Conservation (phyloP, 805 yeast genomes). For the Ogataea pilisensis region DNA sequence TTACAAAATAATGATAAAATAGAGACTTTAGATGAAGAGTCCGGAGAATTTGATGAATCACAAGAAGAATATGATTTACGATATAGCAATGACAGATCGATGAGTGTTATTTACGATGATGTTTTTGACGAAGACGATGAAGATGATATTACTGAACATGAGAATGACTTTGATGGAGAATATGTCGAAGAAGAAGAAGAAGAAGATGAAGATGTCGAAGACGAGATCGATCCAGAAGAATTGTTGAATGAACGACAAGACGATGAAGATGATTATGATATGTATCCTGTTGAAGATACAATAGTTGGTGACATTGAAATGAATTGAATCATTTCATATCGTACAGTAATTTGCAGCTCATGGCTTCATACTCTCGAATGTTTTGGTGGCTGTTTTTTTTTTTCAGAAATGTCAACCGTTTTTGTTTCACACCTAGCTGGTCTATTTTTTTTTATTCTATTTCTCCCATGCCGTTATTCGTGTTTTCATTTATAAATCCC, state of each 20-base stretch:
- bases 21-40: slow-evolving; percentile 30
- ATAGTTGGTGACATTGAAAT: slow-evolving; percentile 39
- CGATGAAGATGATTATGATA: slow-evolving; percentile 11
- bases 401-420: too few species aligned
- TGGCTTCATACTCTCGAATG: too few species aligned
- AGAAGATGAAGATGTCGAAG: slow-evolving; percentile 12
- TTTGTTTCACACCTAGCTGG: neutral
- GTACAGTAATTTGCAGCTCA: too few species aligned
- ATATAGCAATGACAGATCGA: slow-evolving; percentile 20
- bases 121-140: slow-evolving; percentile 37
- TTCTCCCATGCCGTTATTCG: too few species aligned
- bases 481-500: too few species aligned
- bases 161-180: slow-evolving; percentile 34
- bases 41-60: slow-evolving; percentile 26
- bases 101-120: slow-evolving; percentile 28
- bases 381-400: neutral
- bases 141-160: slow-evolving; percentile 36
- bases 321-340: slow-evolving; percentile 5
- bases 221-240: slow-evolving; percentile 9
- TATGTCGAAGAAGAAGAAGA: slow-evolving; percentile 27
- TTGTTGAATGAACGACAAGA: slow-evolving; percentile 22
- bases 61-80: slow-evolving; percentile 36
- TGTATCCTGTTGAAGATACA: slow-evolving; percentile 4
- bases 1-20: slow-evolving; percentile 30
- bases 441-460: neutral